A percentile compares a stretch with the other conserved stretches of the same genome.
These are phyloP conservation scores for Calonectria naviculata DNA, from an alignment of 2,329 filamentous ascomycete species.

Conservation along the genomic window DNA sequence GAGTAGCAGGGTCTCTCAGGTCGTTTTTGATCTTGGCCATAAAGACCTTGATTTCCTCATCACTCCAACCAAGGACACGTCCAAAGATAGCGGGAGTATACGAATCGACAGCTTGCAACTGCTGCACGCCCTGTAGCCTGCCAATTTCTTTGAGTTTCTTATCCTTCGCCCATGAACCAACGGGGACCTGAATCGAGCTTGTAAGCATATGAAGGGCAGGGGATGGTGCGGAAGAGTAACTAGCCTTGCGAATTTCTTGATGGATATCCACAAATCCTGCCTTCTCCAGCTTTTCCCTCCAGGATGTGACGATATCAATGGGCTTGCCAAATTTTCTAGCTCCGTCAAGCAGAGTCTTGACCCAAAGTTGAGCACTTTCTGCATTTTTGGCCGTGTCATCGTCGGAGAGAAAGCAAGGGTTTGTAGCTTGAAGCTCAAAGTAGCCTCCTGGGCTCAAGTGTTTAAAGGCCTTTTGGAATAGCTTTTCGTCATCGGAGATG, in stretches of 20 bases:
- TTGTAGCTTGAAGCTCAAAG: not conserved
- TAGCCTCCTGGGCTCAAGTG: not conserved
- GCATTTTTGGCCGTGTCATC: not conserved
- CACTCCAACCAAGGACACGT: constrained; percentile 29
- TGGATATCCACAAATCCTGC: constrained; percentile 13
- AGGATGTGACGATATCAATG: not conserved
- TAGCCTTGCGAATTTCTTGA: constrained; percentile 13
- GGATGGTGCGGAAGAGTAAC: not conserved
- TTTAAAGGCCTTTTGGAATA: not conserved
- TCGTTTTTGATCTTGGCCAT: constrained; percentile 35
- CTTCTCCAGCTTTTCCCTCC: not conserved
- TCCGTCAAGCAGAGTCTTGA: not conserved
- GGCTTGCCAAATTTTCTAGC: not conserved
- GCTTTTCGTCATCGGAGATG: not conserved
- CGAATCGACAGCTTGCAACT: constrained; percentile 27
- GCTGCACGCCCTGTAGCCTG: constrained; percentile 25
- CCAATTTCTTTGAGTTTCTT: constrained; percentile 28
- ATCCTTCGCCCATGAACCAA: constrained; percentile 24
- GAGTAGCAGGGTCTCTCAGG: constrained; percentile 22
- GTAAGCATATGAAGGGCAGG: not conserved
- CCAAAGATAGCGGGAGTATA: constrained; percentile 32
- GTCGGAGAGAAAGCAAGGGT: not conserved
- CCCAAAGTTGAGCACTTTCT: not conserved
- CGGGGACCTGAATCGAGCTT: constrained; percentile 5
- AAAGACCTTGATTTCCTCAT: constrained; percentile 29